Evolutionary conservation across 345 rosid species (phyloP).

Genomic region (Ceriops tagal): DNA sequence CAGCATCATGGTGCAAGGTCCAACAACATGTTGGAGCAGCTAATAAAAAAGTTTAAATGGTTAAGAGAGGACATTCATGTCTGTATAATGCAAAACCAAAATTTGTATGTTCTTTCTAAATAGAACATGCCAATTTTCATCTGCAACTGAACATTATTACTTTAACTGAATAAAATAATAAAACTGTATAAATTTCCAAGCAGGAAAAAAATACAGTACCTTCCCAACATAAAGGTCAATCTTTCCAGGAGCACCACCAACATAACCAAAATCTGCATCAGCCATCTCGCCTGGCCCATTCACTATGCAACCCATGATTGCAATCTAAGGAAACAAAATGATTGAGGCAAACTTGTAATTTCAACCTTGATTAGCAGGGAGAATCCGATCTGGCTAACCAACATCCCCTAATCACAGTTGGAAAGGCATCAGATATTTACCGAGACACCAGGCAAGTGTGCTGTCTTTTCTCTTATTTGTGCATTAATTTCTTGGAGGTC

Average conservation of each 20-base stretch:
- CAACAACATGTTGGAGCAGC: no score
- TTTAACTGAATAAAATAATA: no score
- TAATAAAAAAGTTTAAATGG: no score
- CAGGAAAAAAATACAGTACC: slow-evolving; percentile 41
- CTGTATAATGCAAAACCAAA: no score
- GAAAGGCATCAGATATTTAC: slow-evolving; percentile 36
- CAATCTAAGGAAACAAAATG: slow-evolving; percentile 45
- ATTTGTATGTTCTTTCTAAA: no score
- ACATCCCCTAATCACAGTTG: slow-evolving; percentile 1
- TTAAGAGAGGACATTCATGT: no score
- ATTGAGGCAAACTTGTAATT: background rate
- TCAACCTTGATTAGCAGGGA: no score
- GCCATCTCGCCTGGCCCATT: slow-evolving; percentile 99
- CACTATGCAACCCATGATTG: slow-evolving; percentile 99
- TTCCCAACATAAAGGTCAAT: slow-evolving; percentile 94
- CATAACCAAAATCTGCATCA: slow-evolving; percentile 96
- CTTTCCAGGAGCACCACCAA: slow-evolving; percentile 97
- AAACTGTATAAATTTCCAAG: background rate
- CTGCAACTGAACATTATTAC: no score
- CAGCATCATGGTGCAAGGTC: no score
- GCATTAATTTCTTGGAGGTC: slow-evolving; percentile 98
- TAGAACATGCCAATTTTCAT: no score
- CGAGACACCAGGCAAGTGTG: slow-evolving; percentile 96
- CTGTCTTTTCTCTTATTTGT: slow-evolving; percentile 83
- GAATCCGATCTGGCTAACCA: background rate